Base-by-base conservation (phyloP, 805 yeast species). In the Candida verbasci region DNA sequence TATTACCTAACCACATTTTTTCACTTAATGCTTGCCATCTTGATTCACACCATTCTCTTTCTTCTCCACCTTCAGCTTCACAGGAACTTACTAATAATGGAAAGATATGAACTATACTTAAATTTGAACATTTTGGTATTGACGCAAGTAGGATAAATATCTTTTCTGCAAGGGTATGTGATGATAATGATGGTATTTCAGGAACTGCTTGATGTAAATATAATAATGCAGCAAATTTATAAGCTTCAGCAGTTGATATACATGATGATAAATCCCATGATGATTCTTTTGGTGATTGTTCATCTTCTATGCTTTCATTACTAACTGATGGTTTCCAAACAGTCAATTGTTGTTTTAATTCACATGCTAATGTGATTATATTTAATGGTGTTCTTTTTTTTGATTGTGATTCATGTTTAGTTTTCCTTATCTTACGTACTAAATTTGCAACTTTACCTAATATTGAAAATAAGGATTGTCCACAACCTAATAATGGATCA, bases 201-300 rank as follows among this genome's bases (percentile, higher is more conserved):
- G 87, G 86, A 3, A 81, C 84, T 1, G 85, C 81, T 49, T 81
- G 86, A 51, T 79, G 84, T 21, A 81, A 55, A 48, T 76, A 79
- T 15, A 80, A 49, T 25, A 81, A 52, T 0, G 83, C 66, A 1
- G 85, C 70, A 51, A 66, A 77, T 26, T 84, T 51, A 53, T 80
- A 81, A 0, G 86, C 81, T 48, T 80, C 86, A 2, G 86, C 86
- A 1, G 86, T 80, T 2, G 85, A 74, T 17, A 81, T 63, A 40
- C 82, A 76, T 8, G 82, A 72, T 4, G 80, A 58, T 21, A 76
- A 49, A 44, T 80, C 86, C 64, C 80, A 73, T 6, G 40, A 30
- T 10, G 35, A 17, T 2, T n/a, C 11, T 2, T 64, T 54, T 1
- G 57, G 31, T 4, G 42, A 34, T 10, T 50, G 55, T 4, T 47